A percentile compares a stretch with the other conserved stretches of the same genome.
phyloP scores from a whole-genome alignment of 306 rosid species.

The Cercis canadensis region DNA sequence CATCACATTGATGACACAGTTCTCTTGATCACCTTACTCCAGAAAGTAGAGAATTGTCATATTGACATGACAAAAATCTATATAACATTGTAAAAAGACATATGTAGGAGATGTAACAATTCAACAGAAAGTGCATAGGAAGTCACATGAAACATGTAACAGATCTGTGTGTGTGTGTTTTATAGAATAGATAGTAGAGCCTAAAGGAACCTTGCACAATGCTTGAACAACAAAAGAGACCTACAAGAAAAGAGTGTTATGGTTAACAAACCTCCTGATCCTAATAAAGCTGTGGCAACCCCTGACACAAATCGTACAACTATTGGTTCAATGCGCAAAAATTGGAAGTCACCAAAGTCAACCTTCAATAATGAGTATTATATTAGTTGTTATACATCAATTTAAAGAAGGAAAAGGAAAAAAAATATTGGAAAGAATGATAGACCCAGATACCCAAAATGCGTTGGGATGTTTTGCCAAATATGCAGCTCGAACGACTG shows the following conservation, averaged over 20 bases:
- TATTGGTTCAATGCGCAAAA: conserved; percentile 84
- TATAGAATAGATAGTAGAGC: too few species aligned
- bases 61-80: conserved; percentile 4
- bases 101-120: conserved; percentile 4
- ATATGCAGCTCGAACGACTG: conserved; percentile 75
- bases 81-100: background rate
- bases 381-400: conserved; percentile 25
- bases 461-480: conserved; percentile 89
- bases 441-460: conserved; percentile 74
- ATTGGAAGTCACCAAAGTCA: conserved; percentile 97
- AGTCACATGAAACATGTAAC: background rate
- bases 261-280: conserved; percentile 91
- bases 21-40: background rate
- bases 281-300: conserved; percentile 88
- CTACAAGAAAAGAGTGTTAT: conserved; percentile 14
- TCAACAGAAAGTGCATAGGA: background rate
- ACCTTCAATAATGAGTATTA: conserved; percentile 64
- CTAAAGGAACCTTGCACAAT: conserved; percentile 6
- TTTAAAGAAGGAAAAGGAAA: conserved; percentile 21
- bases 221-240: conserved; percentile 26
- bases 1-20: conserved; percentile 12
- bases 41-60: conserved; percentile 5
- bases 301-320: conserved; percentile 81
- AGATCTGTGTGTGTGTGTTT: background rate
- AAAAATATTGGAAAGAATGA: conserved; percentile 35